Percentiles rank a stretch among this genome's conserved stretches.
Conservation (phyloP, 2,329 filamentous ascomycete genomes). For the Sarocladium kiliense region DNA sequence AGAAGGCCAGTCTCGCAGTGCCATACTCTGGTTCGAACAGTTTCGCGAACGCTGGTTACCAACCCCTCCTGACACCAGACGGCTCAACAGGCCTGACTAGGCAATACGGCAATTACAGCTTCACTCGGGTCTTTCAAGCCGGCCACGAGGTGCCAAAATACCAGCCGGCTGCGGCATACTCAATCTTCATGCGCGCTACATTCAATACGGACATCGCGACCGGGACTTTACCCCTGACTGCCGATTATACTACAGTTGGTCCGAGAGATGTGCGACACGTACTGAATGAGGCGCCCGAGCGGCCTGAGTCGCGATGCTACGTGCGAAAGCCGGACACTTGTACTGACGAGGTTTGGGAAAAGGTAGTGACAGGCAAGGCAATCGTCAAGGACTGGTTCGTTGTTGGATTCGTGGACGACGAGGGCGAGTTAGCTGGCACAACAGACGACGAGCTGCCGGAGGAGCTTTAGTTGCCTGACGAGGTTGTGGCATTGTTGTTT, state of each 20-base stretch:
- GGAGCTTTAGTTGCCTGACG: background rate
- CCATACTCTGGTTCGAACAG: slow-evolving; percentile 38
- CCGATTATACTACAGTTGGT: slow-evolving; percentile 44
- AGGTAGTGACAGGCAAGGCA: slow-evolving; percentile 45
- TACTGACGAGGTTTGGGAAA: slow-evolving; percentile 44
- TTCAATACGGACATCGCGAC: slow-evolving; percentile 48
- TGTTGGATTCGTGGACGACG: slow-evolving; percentile 11
- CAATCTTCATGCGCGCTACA: slow-evolving; percentile 55
- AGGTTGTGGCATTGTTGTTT: too few relatives aligned
- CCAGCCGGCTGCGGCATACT: slow-evolving; percentile 52
- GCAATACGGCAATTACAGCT: slow-evolving; percentile 68
- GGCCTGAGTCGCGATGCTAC: slow-evolving; percentile 45
- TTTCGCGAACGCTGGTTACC: slow-evolving; percentile 63
- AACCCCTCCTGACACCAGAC: slow-evolving; percentile 59
- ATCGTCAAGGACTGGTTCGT: slow-evolving; percentile 37
- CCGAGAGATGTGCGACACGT: slow-evolving; percentile 56
- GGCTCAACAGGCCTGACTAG: slow-evolving; percentile 63
- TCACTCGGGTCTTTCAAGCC: slow-evolving; percentile 60
- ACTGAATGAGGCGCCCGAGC: slow-evolving; percentile 36
- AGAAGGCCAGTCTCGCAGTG: slow-evolving; percentile 61
- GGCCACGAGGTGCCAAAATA: slow-evolving; percentile 58
- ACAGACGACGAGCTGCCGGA: background rate
- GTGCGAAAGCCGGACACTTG: slow-evolving; percentile 52
- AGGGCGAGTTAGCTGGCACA: background rate
- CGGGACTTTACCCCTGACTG: slow-evolving; percentile 45